These are phyloP conservation scores for Suhomyces sp. DNA, from an alignment of 805 yeast genomes.

Conservation along the genomic window DNA sequence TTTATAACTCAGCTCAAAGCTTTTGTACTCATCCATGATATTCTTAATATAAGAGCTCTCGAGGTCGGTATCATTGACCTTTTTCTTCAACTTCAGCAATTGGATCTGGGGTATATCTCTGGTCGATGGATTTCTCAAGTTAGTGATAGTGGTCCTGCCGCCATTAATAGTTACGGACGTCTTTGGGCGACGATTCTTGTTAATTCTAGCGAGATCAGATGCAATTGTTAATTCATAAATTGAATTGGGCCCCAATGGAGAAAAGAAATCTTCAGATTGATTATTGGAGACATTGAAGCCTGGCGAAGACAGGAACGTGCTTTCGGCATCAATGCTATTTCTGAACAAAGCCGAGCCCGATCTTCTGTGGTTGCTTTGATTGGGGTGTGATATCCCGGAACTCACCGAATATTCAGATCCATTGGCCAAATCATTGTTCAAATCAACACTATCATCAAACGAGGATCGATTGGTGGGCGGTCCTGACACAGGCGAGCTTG, in stretches of 20 bases:
- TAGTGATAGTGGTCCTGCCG: conserved; percentile 41
- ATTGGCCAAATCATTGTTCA: conserved; percentile 34
- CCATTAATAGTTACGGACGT: conserved; percentile 39
- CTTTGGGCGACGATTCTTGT: conserved; percentile 32
- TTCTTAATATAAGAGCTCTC: conserved; percentile 16
- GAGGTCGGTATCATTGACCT: conserved; percentile 23
- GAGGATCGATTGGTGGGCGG: conserved; percentile 14
- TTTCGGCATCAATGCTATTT: conserved; percentile 32
- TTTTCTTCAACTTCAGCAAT: conserved; percentile 35
- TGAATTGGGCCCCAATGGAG: conserved; percentile 71
- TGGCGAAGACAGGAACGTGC: conserved; percentile 27
- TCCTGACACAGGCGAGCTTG: neutral
- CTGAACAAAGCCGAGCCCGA: conserved; percentile 19
- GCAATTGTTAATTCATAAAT: conserved; percentile 72
- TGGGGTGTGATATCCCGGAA: conserved; percentile 14
- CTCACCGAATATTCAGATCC: conserved; percentile 23
- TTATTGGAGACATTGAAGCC: conserved; percentile 20
- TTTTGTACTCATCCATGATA: conserved; percentile 26
- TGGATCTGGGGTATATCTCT: conserved; percentile 83
- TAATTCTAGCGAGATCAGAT: conserved; percentile 44
- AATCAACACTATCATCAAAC: conserved; percentile 21
- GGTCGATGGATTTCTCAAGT: conserved; percentile 65
- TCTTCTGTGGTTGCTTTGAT: conserved; percentile 4
- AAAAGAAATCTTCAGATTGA: conserved; percentile 28
- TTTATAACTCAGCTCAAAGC: conserved; percentile 38